phyloP scores from a whole-genome alignment of 2,329 filamentous ascomycete genomes.

The Fusarium sp. region DNA sequence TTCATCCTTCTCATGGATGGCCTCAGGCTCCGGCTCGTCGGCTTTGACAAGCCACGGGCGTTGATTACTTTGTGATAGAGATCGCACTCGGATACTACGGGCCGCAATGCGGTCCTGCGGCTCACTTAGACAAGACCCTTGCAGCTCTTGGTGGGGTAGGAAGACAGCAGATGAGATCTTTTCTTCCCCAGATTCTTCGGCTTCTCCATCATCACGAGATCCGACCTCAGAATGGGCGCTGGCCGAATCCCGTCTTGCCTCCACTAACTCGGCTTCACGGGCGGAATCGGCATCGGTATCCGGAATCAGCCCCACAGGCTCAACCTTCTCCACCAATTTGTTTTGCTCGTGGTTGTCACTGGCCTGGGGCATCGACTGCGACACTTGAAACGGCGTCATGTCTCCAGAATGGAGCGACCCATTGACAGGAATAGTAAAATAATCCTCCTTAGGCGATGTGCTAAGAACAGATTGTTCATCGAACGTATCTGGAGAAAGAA shows the following conservation, averaged over 20 bases:
- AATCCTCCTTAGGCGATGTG: slow-evolving; percentile 44
- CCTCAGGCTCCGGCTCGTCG: slow-evolving; percentile 60
- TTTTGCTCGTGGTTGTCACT: slow-evolving; percentile 40
- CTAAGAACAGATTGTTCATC: slow-evolving; percentile 39
- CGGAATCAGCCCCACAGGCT: slow-evolving; percentile 46
- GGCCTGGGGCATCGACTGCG: slow-evolving; percentile 30
- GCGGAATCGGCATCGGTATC: slow-evolving; percentile 40
- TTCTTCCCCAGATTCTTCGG: slow-evolving; percentile 78
- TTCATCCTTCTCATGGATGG: slow-evolving; percentile 41
- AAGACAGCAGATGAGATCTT: slow-evolving; percentile 90
- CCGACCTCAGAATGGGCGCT: slow-evolving; percentile 54
- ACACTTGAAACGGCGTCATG: slow-evolving; percentile 32
- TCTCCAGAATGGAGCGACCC: slow-evolving; percentile 12
- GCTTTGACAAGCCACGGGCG: slow-evolving; percentile 71
- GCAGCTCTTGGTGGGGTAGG: slow-evolving; percentile 76
- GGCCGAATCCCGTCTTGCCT: slow-evolving; percentile 54
- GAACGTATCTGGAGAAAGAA: slow-evolving; percentile 12
- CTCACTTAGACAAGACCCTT: slow-evolving; percentile 50
- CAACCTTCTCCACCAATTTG: slow-evolving; percentile 37
- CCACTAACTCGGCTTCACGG: slow-evolving; percentile 47
- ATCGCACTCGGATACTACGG: slow-evolving; percentile 64
- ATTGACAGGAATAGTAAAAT: slow-evolving; percentile 42
- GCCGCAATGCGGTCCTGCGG: slow-evolving; percentile 54
- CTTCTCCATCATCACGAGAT: slow-evolving; percentile 51
- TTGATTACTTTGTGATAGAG: slow-evolving; percentile 54